Conservation (phyloP, 345 rosid genomes). For the Eucalyptus pauciflora region DNA sequence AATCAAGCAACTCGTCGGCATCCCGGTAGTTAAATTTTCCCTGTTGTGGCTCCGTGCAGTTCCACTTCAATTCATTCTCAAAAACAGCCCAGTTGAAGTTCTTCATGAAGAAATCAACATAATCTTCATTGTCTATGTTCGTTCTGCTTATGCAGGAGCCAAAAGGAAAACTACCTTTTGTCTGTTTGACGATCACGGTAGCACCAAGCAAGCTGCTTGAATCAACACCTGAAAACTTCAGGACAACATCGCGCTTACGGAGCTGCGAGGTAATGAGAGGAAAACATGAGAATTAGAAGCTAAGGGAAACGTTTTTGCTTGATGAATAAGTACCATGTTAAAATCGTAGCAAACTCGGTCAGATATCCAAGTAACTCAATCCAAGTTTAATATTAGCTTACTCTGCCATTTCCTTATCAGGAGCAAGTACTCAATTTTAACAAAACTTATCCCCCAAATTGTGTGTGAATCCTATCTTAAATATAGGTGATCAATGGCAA, state of each 20-base stretch:
- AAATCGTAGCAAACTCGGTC: background rate
- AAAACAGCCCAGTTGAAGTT: constrained; percentile 95
- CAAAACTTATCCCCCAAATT: background rate
- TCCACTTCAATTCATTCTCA: constrained; percentile 93
- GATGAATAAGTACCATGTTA: background rate
- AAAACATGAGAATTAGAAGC: background rate
- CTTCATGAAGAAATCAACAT: constrained; percentile 56
- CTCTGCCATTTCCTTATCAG: background rate
- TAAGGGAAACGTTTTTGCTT: background rate
- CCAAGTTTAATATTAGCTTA: background rate
- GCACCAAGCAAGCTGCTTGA: constrained; percentile 30
- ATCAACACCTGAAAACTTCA: constrained; percentile 49
- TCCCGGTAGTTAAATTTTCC: constrained; percentile 70
- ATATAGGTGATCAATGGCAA: background rate
- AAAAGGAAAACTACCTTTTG: constrained; percentile 60
- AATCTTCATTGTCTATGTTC: constrained; percentile 83
- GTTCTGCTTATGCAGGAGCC: constrained; percentile 79
- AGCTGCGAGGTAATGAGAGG: constrained; percentile 25
- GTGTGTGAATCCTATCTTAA: background rate
- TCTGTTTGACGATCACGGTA: constrained; percentile 46
- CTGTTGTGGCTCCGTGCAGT: constrained; percentile 78
- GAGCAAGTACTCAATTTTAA: background rate
- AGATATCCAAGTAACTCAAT: background rate
- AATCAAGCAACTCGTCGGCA: constrained; percentile 72
- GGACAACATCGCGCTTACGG: constrained; percentile 64